Percentiles rank a stretch among this genome's conserved stretches.
These are phyloP conservation scores for Dactylellina sp. DNA, from an alignment of 2,329 filamentous ascomycete genomes.

Conservation along the genomic window DNA sequence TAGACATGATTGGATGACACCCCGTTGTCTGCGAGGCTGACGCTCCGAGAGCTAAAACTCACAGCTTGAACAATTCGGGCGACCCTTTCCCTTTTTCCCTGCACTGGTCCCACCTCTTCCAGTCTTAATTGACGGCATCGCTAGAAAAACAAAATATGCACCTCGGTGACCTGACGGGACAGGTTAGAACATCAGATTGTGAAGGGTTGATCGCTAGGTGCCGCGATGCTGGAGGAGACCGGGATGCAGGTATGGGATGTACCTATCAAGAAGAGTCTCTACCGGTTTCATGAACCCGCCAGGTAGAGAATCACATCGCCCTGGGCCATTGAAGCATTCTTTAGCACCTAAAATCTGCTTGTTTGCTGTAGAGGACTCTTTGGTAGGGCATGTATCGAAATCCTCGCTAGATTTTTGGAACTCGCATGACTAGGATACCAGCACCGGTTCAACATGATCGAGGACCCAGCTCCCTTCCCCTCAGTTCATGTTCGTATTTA, in stretches of 20 bases:
- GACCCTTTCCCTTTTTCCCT: constrained; percentile 33
- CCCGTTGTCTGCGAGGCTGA: constrained; percentile 48
- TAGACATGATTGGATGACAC: constrained; percentile 46
- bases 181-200: neutral
- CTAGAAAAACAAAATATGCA: constrained; percentile 35
- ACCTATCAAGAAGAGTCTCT: constrained; percentile 32
- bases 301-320: constrained; percentile 7
- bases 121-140: constrained; percentile 25
- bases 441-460: constrained; percentile 30
- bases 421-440: constrained; percentile 35
- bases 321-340: constrained; percentile 14
- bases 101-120: constrained; percentile 34
- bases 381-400: neutral
- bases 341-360: constrained; percentile 40
- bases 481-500: constrained; percentile 31
- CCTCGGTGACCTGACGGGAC: constrained; percentile 25
- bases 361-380: neutral
- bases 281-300: constrained; percentile 37
- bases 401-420: constrained; percentile 23
- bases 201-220: constrained; percentile 24
- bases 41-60: constrained; percentile 51
- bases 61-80: constrained; percentile 35
- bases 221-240: constrained; percentile 26
- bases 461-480: constrained; percentile 23
- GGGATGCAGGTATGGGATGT: constrained; percentile 6